Percentiles rank a stretch among this genome's conserved stretches.
Conservation (phyloP, 495 filamentous ascomycete species). For the Neurospora sp. region DNA sequence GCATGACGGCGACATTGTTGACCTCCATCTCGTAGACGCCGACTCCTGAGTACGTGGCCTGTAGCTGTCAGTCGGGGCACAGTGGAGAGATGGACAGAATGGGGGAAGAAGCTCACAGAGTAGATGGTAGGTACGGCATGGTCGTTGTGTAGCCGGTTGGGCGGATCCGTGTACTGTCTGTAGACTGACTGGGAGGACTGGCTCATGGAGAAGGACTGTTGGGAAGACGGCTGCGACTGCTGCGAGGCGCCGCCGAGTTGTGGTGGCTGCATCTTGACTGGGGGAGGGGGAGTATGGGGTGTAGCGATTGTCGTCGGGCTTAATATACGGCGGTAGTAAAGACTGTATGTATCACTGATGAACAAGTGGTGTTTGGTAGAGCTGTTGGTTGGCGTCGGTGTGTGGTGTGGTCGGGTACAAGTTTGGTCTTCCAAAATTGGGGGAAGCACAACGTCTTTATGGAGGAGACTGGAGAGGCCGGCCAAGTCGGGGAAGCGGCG, state of each 20-base stretch:
- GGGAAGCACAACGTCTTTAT: neutral
- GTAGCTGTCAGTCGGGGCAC: conserved; percentile 6
- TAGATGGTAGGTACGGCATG: conserved; percentile 61
- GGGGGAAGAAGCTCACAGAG: conserved; percentile 42
- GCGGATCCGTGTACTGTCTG: conserved; percentile 32
- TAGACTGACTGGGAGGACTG: conserved; percentile 30
- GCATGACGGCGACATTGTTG: conserved; percentile 85
- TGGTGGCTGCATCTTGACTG: conserved; percentile 15
- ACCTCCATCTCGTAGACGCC: conserved; percentile 98
- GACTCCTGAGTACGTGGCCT: conserved; percentile 93
- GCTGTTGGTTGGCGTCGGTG: neutral
- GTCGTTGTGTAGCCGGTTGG: conserved; percentile 41
- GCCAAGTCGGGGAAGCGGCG: neutral
- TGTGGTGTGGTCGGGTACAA: neutral
- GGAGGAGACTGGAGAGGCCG: neutral
- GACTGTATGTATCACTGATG: neutral
- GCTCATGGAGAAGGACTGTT: conserved; percentile 42
- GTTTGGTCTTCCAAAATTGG: neutral
- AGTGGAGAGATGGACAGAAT: neutral
- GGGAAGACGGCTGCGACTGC: conserved; percentile 37
- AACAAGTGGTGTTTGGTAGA: neutral
- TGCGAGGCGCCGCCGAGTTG: conserved; percentile 14
- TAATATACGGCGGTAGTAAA: neutral
- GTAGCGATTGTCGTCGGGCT: neutral
- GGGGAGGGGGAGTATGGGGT: conserved; percentile 10